Evolutionary conservation across 1,284 basidiomycete genomes (phyloP), one percentile per base, ranked within the genome.

Genomic region (Mrakiaceae sp.): DNA sequence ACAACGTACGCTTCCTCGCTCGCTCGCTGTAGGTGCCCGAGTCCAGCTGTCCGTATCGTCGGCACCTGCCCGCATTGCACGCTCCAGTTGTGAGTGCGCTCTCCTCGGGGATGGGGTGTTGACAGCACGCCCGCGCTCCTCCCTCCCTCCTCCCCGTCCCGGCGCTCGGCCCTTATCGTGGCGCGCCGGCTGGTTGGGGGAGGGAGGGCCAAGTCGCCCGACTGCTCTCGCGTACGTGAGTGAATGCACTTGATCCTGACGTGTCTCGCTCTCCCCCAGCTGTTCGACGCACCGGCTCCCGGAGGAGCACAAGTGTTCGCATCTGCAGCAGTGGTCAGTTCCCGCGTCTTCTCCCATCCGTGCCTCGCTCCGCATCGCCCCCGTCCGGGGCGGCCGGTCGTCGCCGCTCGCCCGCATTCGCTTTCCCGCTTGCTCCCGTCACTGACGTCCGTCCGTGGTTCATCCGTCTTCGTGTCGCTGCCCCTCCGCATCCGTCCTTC

Each of bases 1-100:
- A 27, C 27, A 27, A 27, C 27, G 27, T 27, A 27, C 27, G 27
- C 27, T 27, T 53, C 52, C 11, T 53, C 50, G 10, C 10, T 52
- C 14, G 50, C 14, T 52, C 10, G 50, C 50, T 12, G 1, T n/a
- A 67, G 61, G 66, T 78, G 77, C 64, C 75, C 76, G 9, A 73
- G 72, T 42, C 72, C 76, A 16, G 77, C 76, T 2, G 68, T 75
- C 63, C 68, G 74, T 56, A 71, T 78, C 50, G 75, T 74, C 10
- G 77, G 77, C 10, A 76, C 77, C 66, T 78, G 77, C 68, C 71
- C 74, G n/a, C 76, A 78, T 68, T 78, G 77, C 69, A 68, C 70
- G 58, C 72, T 73, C 62, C 72, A 72, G 11, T 78, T 76, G 64
- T 66, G 27, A 46, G 64, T 66, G 27, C 27, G 43, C 2, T 8